Evolutionary conservation across 306 rosid genomes (phyloP).

Genomic region (Lathyrus oleraceus): DNA sequence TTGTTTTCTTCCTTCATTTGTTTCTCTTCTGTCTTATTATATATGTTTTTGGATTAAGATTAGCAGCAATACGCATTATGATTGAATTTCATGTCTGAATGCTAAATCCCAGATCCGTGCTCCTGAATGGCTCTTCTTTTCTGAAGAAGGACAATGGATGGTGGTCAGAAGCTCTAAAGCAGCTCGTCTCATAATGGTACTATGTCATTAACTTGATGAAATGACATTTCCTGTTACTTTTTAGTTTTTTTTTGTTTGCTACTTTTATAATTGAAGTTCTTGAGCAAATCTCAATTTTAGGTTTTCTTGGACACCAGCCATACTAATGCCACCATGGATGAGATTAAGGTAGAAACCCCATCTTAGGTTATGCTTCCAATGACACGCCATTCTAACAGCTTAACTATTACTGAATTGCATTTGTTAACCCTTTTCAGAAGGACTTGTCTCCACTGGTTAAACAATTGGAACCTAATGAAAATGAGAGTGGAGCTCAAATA

Average conservation of each 20-base stretch:
- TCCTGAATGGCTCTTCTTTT: slow-evolving; percentile 88
- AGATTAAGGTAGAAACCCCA: slow-evolving; percentile 69
- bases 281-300: slow-evolving; percentile 47
- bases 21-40: not conserved
- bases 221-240: not conserved
- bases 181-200: slow-evolving; percentile 91
- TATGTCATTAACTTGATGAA: slow-evolving; percentile 13
- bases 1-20: slow-evolving; percentile 8
- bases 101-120: slow-evolving; percentile 69
- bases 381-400: slow-evolving; percentile 6
- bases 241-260: not conserved
- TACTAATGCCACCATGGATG: slow-evolving; percentile 70
- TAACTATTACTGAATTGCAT: slow-evolving; percentile 40
- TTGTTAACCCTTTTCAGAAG: slow-evolving; percentile 59
- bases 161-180: slow-evolving; percentile 88
- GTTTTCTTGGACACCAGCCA: slow-evolving; percentile 77
- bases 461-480: slow-evolving; percentile 70
- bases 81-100: slow-evolving; percentile 35
- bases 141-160: slow-evolving; percentile 98
- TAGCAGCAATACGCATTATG: slow-evolving; percentile 9
- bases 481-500: slow-evolving; percentile 69
- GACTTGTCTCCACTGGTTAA: slow-evolving; percentile 87
- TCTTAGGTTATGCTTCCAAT: slow-evolving; percentile 25
- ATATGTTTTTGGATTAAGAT: not conserved
- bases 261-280: slow-evolving; percentile 34